Conservation (phyloP, 106 monocot genomes). For the Allium fistulosum region DNA sequence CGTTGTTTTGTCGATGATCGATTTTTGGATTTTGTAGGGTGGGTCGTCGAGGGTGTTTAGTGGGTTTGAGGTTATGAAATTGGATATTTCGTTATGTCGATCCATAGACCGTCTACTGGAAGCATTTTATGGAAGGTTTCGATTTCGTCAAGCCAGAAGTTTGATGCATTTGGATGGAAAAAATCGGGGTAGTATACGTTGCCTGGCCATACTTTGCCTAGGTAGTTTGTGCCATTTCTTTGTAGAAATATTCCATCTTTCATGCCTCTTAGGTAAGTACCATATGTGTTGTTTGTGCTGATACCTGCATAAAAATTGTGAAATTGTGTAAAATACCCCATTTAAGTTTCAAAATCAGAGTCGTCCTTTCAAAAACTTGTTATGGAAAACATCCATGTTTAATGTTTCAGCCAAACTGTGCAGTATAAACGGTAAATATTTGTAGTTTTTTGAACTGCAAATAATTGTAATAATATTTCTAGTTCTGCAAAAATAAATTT, state of each 20-base stretch:
- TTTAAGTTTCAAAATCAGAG: too few relatives aligned
- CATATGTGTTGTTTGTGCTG: constrained; percentile 38
- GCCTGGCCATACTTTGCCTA: constrained; percentile 65
- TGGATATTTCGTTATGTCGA: constrained; percentile 80
- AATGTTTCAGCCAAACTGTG: too few relatives aligned
- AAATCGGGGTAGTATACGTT: constrained; percentile 68
- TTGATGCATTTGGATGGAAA: constrained; percentile 32
- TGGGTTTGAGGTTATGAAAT: constrained; percentile 40
- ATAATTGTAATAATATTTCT: too few relatives aligned
- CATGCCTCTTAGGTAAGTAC: constrained; percentile 32
- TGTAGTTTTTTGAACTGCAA: too few relatives aligned
- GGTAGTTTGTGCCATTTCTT: constrained; percentile 31
- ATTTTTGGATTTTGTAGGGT: constrained; percentile 47
- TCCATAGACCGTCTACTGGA: constrained; percentile 74
- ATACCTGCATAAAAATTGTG: constrained; percentile 36
- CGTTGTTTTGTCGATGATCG: constrained; percentile 36
- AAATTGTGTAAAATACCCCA: too few relatives aligned
- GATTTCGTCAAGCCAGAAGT: constrained; percentile 64
- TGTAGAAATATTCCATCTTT: constrained; percentile 37
- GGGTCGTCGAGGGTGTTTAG: constrained; percentile 37
- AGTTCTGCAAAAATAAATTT: too few relatives aligned
- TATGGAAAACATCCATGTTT: too few relatives aligned
- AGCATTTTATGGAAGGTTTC: constrained; percentile 35
- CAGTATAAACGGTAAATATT: too few relatives aligned
- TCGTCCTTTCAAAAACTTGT: too few relatives aligned